These are phyloP conservation scores for Fusarium kyushuense DNA, from an alignment of 2,329 filamentous ascomycete genomes.

Conservation along the genomic window DNA sequence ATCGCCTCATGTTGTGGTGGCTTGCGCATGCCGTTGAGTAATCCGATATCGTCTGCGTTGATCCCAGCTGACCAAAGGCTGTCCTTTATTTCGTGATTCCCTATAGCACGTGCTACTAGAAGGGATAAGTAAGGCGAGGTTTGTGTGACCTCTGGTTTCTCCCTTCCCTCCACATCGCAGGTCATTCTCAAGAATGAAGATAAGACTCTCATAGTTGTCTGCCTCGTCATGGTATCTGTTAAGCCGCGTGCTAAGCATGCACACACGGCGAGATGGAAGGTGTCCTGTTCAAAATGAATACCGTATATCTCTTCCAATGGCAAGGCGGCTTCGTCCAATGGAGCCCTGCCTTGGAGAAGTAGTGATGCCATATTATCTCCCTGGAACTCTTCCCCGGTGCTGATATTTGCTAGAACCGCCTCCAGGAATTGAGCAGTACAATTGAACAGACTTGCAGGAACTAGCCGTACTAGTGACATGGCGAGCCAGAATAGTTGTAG, in stretches of 20 bases:
- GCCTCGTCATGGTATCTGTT: conserved; percentile 70
- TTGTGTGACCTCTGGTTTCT: conserved; percentile 36
- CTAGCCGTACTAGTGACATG: conserved; percentile 73
- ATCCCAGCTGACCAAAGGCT: conserved; percentile 71
- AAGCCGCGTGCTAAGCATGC: conserved; percentile 73
- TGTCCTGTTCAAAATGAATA: conserved; percentile 72
- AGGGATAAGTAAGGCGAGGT: conserved; percentile 71
- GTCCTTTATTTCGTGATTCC: conserved; percentile 71
- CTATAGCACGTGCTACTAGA: conserved; percentile 68
- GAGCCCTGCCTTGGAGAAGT: conserved; percentile 70
- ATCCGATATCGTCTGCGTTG: conserved; percentile 55
- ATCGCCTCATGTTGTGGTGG: conserved; percentile 57
- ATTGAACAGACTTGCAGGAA: conserved; percentile 73
- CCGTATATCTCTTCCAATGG: conserved; percentile 74
- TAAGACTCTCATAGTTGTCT: conserved; percentile 69
- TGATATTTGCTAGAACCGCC: conserved; percentile 73
- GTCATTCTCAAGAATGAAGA: conserved; percentile 67
- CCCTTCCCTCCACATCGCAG: conserved; percentile 35
- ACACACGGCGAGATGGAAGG: conserved; percentile 75
- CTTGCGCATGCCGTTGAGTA: conserved; percentile 43
- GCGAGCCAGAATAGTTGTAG: conserved; percentile 78
- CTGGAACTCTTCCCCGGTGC: conserved; percentile 69
- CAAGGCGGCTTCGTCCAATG: conserved; percentile 71
- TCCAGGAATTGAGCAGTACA: conserved; percentile 74
- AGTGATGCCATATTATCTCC: conserved; percentile 70